A percentile compares a stretch with the other conserved stretches of the same genome.
phyloP scores from a whole-genome alignment of 768 basidiomycete genomes.

The Auriscalpium orientale region DNA sequence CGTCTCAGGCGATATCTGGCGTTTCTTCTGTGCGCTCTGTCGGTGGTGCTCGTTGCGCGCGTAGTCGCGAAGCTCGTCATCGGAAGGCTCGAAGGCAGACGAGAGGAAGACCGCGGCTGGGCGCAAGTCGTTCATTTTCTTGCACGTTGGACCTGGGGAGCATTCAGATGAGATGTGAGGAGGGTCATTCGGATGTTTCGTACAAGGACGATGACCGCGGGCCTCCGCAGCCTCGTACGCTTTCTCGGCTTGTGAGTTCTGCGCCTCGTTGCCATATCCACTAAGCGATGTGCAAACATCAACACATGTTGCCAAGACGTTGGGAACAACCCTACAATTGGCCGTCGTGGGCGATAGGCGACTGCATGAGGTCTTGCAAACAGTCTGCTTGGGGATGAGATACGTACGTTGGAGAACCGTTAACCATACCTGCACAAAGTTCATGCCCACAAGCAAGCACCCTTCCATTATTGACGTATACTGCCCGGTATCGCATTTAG shows the following conservation, averaged over 20 bases:
- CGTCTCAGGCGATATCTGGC: conserved; percentile 3
- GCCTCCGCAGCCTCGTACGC: conserved; percentile 48
- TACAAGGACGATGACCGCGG: conserved; percentile 55
- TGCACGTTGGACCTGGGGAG: conserved; percentile 57
- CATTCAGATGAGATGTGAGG: not conserved
- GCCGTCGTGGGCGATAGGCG: conserved; percentile 48
- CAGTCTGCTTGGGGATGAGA: conserved; percentile 35
- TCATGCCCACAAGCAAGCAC: conserved; percentile 63
- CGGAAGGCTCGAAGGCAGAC: conserved; percentile 61
- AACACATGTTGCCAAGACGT: not conserved
- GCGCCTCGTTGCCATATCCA: conserved; percentile 46
- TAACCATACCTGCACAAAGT: conserved; percentile 48
- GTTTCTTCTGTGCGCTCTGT: conserved; percentile 16
- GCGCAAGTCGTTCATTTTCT: conserved; percentile 51
- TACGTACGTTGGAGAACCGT: not conserved
- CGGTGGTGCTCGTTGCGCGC: conserved; percentile 22
- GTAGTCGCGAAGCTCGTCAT: conserved; percentile 43
- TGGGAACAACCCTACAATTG: conserved; percentile 40
- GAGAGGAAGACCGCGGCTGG: conserved; percentile 49
- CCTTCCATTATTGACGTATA: conserved; percentile 42
- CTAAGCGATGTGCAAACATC: conserved; percentile 23
- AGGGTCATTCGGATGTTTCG: conserved; percentile 17
- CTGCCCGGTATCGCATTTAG: conserved; percentile 26
- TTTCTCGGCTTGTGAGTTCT: conserved; percentile 48
- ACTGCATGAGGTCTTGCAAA: conserved; percentile 42